Evolutionary conservation across 805 yeast genomes (phyloP).

Genomic region (Myxozyma sirexii): DNA sequence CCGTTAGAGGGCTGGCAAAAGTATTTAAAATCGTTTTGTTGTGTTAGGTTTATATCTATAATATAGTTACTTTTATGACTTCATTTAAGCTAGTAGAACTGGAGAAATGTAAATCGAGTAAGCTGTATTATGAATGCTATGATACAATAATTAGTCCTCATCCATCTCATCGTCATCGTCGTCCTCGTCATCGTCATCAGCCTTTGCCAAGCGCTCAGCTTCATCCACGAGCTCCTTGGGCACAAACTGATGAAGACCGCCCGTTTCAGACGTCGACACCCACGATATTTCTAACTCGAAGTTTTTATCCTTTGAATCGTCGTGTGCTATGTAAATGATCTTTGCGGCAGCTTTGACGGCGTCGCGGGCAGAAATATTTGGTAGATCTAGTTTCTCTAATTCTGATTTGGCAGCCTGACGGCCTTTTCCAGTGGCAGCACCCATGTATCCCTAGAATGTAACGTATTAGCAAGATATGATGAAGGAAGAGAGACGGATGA

Average conservation of each 20-base stretch:
- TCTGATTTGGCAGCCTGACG: slow-evolving; percentile 98
- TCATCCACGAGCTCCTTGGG: slow-evolving; percentile 79
- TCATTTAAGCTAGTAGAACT: neutral
- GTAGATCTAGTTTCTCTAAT: slow-evolving; percentile 82
- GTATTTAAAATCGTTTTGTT: slow-evolving; percentile 8
- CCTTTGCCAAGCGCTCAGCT: slow-evolving; percentile 82
- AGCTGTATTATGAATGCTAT: slow-evolving; percentile 6
- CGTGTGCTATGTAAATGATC: slow-evolving; percentile 91
- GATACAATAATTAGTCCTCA: slow-evolving; percentile 22
- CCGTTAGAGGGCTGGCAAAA: slow-evolving; percentile 65
- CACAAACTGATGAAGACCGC: slow-evolving; percentile 76
- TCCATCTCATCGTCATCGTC: slow-evolving; percentile 57
- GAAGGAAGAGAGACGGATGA: neutral
- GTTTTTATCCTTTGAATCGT: slow-evolving; percentile 96
- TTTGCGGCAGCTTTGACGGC: slow-evolving; percentile 94
- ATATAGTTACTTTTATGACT: neutral
- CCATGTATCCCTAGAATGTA: slow-evolving; percentile 67
- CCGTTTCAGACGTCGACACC: slow-evolving; percentile 76
- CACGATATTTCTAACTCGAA: slow-evolving; percentile 94
- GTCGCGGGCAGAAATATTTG: slow-evolving; percentile 68
- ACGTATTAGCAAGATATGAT: neutral
- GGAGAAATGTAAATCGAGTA: too few relatives aligned
- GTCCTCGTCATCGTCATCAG: slow-evolving; percentile 76
- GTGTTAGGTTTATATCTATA: neutral
- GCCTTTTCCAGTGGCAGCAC: slow-evolving; percentile 98